These are phyloP conservation scores for Raphanus raphanistrum DNA, from an alignment of 345 rosid genomes.

Conservation along the genomic window DNA sequence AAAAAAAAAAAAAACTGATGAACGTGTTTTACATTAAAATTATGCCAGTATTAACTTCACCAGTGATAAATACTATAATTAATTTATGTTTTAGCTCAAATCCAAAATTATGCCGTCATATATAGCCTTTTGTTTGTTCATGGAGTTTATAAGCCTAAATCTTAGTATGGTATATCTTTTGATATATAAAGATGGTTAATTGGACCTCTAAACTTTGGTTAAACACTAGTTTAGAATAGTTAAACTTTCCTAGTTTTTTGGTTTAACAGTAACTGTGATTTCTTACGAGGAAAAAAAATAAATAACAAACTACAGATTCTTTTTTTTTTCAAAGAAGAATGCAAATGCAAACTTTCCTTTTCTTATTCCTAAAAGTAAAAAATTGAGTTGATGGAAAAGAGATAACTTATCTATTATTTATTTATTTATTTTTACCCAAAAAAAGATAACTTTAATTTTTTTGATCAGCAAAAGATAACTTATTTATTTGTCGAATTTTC, in stretches of 20 bases:
- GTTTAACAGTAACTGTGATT: constrained; percentile 9
- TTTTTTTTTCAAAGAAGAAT: constrained; percentile 20
- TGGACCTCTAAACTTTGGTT: neutral
- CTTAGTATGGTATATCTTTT: neutral
- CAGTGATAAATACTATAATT: neutral
- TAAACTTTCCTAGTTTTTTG: neutral
- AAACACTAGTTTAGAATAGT: neutral
- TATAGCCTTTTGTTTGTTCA: too few species aligned
- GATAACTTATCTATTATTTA: neutral
- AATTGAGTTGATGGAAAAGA: neutral
- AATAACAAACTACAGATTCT: neutral
- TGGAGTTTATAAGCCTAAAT: neutral
- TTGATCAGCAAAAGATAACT: too few species aligned
- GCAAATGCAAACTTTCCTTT: constrained; percentile 16
- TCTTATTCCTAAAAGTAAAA: neutral
- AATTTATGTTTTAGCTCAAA: neutral
- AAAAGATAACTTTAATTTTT: too few species aligned
- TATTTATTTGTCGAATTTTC: constrained; percentile 14
- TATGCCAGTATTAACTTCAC: neutral
- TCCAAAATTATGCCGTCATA: neutral
- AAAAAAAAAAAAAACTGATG: neutral
- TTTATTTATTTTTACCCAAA: too few species aligned
- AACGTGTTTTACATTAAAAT: neutral
- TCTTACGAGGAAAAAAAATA: constrained; percentile 19
- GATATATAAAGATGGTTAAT: neutral